Evolutionary conservation across 768 basidiomycete genomes (phyloP), one percentile per base, ranked within the genome.

Genomic region (Agrocybe chaxingu): DNA sequence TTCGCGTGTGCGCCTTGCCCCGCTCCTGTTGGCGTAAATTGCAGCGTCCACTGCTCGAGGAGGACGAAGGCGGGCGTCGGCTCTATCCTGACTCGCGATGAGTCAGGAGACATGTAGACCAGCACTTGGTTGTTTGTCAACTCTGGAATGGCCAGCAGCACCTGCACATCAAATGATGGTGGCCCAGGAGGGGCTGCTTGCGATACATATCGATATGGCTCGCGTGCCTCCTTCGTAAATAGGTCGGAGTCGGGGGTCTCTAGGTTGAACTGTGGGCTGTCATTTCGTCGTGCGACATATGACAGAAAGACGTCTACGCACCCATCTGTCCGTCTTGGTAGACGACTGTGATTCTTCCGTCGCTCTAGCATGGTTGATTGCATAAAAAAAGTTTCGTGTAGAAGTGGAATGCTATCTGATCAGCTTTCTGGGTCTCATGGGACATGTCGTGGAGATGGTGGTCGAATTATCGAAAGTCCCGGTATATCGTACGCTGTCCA

Each of bases 321-420:
- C 89, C 89, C 90, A 92, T 79, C 88, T 91, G 64, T 92, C 89
- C 40, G 78, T 68, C 72, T 80, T 89, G 35, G 70, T 66, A 53
- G 67, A 70, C 31, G 59, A 55, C 50, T 57, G 66, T 1, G 66
- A 54, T 56, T 78, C 80, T 45, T 67, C 65, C 38, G 86, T 85
- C n/a, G 83, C 74, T 52, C 90, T 75, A 10, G 89, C 86, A 63
- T 88, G 74, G 65, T 83, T 78, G 56, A 92, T 76, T 58, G 89
- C 78, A 61, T 86, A 82, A 64, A 81, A 81, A 81, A 47, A 92
- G 82, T 73, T 92, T 92, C 45, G 84, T 81, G 71, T 89, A 91
- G 68, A 89, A 82, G 66, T 84, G 83, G 67, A 84, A 84, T 43
- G 87, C 86, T 60, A 92, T 92, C 76, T 90, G 88, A 77, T 92